These are phyloP conservation scores for Papilionanthe hybrid DNA, from an alignment of 116 monocot species.

Conservation along the genomic window DNA sequence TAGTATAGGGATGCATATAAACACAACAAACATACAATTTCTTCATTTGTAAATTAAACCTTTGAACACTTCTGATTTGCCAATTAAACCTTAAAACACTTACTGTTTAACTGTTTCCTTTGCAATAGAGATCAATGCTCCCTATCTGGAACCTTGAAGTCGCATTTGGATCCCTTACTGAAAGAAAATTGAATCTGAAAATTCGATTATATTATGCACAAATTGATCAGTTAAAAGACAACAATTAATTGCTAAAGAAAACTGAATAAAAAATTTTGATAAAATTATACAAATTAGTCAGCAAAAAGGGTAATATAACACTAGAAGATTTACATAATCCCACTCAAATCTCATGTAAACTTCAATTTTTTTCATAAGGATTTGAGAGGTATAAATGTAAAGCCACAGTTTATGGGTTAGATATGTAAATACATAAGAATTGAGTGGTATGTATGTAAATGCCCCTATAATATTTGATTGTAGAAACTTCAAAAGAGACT, in stretches of 20 bases:
- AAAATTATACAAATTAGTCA: background rate
- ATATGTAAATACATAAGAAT: no score
- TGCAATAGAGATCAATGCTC: conserved; percentile 58
- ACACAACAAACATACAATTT: no score
- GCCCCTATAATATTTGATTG: background rate
- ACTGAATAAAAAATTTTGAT: conserved; percentile 42
- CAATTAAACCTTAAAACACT: background rate
- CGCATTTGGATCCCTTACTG: conserved; percentile 44
- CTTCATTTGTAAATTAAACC: no score
- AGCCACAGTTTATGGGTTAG: no score
- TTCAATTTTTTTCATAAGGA: no score
- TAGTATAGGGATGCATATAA: no score
- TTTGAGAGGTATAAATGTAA: no score
- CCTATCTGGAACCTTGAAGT: conserved; percentile 83
- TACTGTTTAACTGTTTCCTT: background rate
- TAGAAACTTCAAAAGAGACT: background rate
- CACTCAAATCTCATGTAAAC: no score
- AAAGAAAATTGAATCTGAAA: conserved; percentile 62
- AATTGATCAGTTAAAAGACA: background rate
- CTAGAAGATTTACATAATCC: no score
- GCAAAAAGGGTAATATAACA: background rate
- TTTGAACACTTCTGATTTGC: background rate
- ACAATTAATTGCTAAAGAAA: conserved; percentile 31
- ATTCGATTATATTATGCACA: background rate
- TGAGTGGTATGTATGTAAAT: no score